Conservation (phyloP, 345 rosid species). For the Melaleuca alternifolia region DNA sequence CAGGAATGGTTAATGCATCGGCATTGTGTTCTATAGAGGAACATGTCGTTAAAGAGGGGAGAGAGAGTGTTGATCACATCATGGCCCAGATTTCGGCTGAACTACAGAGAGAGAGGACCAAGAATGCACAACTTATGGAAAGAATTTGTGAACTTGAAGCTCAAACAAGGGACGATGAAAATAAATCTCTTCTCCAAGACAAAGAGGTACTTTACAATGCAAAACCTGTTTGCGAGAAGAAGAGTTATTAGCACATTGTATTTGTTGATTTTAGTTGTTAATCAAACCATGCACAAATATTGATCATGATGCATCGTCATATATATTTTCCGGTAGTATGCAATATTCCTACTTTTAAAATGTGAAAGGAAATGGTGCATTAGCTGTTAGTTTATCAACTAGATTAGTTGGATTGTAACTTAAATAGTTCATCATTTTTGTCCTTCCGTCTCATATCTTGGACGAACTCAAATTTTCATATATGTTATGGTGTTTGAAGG, state of each 20-base stretch:
- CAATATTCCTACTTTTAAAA: background rate
- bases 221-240: background rate
- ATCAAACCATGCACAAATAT: background rate
- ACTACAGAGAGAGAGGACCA: constrained; percentile 32
- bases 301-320: background rate
- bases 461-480: background rate
- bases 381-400: background rate
- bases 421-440: background rate
- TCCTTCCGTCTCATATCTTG: background rate
- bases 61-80: background rate
- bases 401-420: background rate
- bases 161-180: constrained; percentile 19
- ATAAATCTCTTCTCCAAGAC: constrained; percentile 6
- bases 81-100: constrained; percentile 34
- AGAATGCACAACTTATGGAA: constrained; percentile 38
- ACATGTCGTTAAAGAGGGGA: constrained; percentile 16
- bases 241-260: background rate
- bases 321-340: background rate
- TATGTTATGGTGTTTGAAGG: background rate
- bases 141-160: constrained; percentile 47
- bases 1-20: constrained; percentile 29
- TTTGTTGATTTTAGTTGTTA: background rate
- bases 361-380: background rate
- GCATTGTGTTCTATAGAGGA: constrained; percentile 32
- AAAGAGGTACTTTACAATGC: constrained; percentile 11